Base-by-base conservation (phyloP, 2,329 filamentous ascomycete genomes). In the Hawksworthiomyces lignivorus region DNA sequence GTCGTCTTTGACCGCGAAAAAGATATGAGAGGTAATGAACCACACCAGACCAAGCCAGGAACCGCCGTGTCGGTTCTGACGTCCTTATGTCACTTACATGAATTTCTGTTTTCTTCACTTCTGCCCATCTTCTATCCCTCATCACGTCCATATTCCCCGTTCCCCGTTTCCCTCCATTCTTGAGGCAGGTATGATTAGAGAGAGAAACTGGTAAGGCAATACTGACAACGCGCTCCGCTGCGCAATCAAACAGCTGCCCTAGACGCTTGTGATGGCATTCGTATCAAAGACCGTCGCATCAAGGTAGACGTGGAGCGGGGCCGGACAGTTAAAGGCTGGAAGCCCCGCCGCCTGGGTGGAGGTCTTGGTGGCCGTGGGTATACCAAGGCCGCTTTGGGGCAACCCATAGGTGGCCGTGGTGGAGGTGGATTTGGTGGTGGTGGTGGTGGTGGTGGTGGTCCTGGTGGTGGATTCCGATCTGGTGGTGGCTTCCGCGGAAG, bases 11-110 rank as follows among this genome's bases (percentile, higher is more conserved):
- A 97, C 65, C 83, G 87, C 62, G 92, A 97, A 67, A 89, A 90
- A 65, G 92, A 97, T 62, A 96, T 97, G 89, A 94, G 94, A 87
- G 88, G 89, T 96, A 94, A 79, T n/a, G n/a, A n/a, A n/a, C n/a
- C n/a, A n/a, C n/a, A n/a, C n/a, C n/a, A 69, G 29, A 42, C 24
- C 15, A 35, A 44, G 37, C 44, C 34, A 42, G 42, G 40, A 36
- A 28, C 39, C n/a, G n/a, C n/a, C n/a, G n/a, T n/a, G n/a, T n/a
- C n/a, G n/a, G n/a, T n/a, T n/a, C n/a, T n/a, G n/a, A 32, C 11
- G 17, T 14, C 24, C 19, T n/a, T n/a, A 12, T 26, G 24, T 12
- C 29, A 20, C 35, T 20, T 30, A 26, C n/a, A 22, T 39, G 18
- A 61, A n/a, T n/a, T n/a, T n/a, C n/a, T n/a, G n/a, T n/a, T n/a